Base-by-base conservation (phyloP, 1,284 basidiomycete genomes). In the Leccinum griseonigrum region DNA sequence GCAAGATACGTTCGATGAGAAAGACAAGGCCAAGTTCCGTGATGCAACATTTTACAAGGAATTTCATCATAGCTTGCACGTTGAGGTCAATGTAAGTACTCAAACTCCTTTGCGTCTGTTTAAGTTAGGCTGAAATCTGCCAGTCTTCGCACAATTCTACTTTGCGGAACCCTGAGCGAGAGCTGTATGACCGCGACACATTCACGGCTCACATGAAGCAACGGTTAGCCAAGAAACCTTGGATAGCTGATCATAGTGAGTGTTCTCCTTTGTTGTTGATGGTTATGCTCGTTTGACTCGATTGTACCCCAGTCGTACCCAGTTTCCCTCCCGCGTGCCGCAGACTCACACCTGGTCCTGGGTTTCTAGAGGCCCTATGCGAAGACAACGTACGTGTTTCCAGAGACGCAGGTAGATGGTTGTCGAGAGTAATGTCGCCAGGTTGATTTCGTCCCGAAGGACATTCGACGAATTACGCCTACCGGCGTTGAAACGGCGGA, bases 321-420 rank as follows among this genome's bases (percentile, higher is more conserved):
- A 78, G 80, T 55, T 88, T 87, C 14, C 36, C 36, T 66, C 75
- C 81, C 5, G 79, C 76, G 10, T 88, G 85, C 69, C 77, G 84
- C 36, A 77, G 87, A 46, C 71, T 87, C 48, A 88, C 87, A 0
- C 85, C 87, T 3, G 87, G 85, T 0, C 85, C 85, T 34, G 86
- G 86, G 3, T 89, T 86, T 68, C 76, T 89, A 29, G 85, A 87
- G 67, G 83, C 87, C 0, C 52, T 54, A 31, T 54, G 52, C 10
- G 52, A 54, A 32, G 52, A 54, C 31, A 54, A 54, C 31, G 31
- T 85, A 59, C 52, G 76, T 66, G 7, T 28, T 32, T 43, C 3
- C 8, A 36, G 6, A 3, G n/a, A 38, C 1, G 1, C 29, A 14
- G 7, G 5, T n/a, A n/a, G 34, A 61, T 31, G 7, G 6, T 29